A percentile compares a stretch with the other conserved stretches of the same genome.
Conservation (phyloP, 2,329 filamentous ascomycete genomes). For the Ampelomyces quisqualis region DNA sequence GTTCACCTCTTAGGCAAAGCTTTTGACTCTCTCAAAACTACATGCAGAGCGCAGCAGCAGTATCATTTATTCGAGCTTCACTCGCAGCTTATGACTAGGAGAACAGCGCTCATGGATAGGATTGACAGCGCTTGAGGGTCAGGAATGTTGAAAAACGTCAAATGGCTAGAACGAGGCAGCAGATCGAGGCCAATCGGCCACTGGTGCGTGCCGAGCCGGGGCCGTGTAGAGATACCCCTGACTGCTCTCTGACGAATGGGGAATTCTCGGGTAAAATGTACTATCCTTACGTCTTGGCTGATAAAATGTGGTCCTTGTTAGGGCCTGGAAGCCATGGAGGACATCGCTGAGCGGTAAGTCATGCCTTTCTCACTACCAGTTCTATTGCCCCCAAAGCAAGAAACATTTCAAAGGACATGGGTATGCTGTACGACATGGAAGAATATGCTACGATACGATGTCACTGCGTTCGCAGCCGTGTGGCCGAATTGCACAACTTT, state of each 20-base stretch:
- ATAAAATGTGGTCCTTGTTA: too few species aligned
- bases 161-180: slow-evolving; percentile 15
- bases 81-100: neutral
- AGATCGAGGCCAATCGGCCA: slow-evolving; percentile 10
- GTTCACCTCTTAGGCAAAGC: neutral
- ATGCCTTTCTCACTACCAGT: too few species aligned
- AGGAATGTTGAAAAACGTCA: slow-evolving; percentile 20
- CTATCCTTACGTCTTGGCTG: too few species aligned
- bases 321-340: too few species aligned
- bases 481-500: neutral
- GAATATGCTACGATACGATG: too few species aligned
- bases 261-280: neutral
- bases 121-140: slow-evolving; percentile 12
- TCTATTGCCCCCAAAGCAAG: too few species aligned
- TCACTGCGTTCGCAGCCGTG: too few species aligned
- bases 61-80: slow-evolving; percentile 3
- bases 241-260: slow-evolving; percentile 4
- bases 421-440: too few species aligned
- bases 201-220: slow-evolving; percentile 31
- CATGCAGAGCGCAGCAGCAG: neutral
- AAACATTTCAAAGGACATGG: too few species aligned
- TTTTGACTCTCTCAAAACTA: neutral
- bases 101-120: neutral
- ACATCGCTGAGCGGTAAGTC: too few species aligned
- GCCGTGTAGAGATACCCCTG: slow-evolving; percentile 17